phyloP scores from a whole-genome alignment of 768 basidiomycete genomes.

The Coprinopsis strossmayeri region DNA sequence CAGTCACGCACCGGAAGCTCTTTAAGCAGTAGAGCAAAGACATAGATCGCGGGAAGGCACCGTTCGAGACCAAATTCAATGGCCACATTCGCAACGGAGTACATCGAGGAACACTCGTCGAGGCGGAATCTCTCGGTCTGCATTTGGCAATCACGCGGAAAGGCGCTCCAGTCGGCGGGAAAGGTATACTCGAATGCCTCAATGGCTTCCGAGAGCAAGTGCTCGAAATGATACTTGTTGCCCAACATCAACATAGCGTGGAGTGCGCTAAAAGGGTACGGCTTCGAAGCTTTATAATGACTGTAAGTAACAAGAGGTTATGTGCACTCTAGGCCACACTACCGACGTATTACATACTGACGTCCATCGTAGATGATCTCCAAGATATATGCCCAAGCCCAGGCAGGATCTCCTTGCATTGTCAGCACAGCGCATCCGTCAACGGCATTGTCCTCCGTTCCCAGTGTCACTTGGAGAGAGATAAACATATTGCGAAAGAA shows the following conservation, averaged over 20 bases:
- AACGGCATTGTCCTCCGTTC: neutral
- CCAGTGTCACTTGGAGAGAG: neutral
- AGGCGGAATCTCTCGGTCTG: neutral
- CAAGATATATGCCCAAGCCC: neutral
- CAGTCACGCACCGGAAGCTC: no score
- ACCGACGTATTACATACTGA: neutral
- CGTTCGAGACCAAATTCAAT: neutral
- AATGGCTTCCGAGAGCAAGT: neutral
- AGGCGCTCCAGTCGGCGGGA: neutral
- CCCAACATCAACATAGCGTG: neutral
- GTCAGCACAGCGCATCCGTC: neutral
- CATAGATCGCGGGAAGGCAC: neutral
- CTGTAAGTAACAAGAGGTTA: neutral
- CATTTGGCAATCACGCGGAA: neutral
- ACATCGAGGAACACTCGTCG: neutral
- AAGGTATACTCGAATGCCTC: neutral
- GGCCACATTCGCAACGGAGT: neutral
- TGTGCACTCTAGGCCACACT: neutral
- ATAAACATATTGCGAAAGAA: conserved; percentile 7
- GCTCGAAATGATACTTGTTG: neutral
- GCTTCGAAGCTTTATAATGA: neutral
- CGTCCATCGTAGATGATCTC: neutral
- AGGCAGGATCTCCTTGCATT: neutral
- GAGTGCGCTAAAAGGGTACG: neutral
- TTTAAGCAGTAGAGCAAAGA: neutral